phyloP scores from a whole-genome alignment of 2,329 filamentous ascomycete species.

The Fusarium pseudocircinatum region DNA sequence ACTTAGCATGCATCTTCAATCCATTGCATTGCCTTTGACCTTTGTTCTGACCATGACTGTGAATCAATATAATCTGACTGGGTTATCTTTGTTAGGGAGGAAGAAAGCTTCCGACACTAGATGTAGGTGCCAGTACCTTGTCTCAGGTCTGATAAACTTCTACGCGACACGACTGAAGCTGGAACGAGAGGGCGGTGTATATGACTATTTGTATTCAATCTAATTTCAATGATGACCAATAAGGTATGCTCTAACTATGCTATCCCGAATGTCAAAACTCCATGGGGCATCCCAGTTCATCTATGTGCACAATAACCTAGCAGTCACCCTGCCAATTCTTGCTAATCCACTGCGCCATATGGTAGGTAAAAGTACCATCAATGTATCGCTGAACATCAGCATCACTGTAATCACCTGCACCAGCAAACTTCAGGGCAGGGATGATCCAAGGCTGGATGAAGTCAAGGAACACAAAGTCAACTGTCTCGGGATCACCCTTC shows the following conservation, averaged over 20 bases:
- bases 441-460: conserved; percentile 88
- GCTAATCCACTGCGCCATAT: conserved; percentile 66
- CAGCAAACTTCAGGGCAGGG: conserved; percentile 72
- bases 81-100: fast-evolving
- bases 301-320: conserved; percentile 35
- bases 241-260: background rate
- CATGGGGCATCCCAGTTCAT: background rate
- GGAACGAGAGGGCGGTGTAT: background rate
- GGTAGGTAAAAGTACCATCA: conserved; percentile 64
- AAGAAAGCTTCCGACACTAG: fast-evolving
- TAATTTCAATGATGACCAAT: background rate
- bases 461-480: conserved; percentile 91
- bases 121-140: fast-evolving
- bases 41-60: fast-evolving
- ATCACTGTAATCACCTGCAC: conserved; percentile 57
- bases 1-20: conserved; percentile 31
- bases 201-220: background rate
- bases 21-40: conserved; percentile 23
- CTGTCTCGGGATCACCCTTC: conserved; percentile 69
- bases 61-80: fast-evolving
- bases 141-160: fast-evolving
- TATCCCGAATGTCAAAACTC: conserved; percentile 14
- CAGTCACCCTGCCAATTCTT: conserved; percentile 66
- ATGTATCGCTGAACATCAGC: conserved; percentile 62
- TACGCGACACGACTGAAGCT: fast-evolving